phyloP scores from a whole-genome alignment of 2,329 filamentous ascomycete species.

The Cytospora schulzeri region DNA sequence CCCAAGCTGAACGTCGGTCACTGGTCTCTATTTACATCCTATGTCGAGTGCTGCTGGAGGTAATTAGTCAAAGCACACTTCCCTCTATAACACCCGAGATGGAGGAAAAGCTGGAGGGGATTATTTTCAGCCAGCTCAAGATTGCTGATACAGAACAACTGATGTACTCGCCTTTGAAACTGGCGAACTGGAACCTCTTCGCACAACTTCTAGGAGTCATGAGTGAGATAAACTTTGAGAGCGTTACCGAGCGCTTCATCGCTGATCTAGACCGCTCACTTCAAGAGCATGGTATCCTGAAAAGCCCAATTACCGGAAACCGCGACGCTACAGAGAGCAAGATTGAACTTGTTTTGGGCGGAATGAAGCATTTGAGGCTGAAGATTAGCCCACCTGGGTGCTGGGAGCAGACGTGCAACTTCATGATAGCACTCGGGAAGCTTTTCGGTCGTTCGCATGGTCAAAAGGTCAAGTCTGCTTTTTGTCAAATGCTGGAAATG shows the following conservation, averaged over 20 bases:
- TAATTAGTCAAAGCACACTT: conserved; percentile 87
- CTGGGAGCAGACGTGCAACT: conserved; percentile 88
- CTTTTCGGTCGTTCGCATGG: conserved; percentile 86
- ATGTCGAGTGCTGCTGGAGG: conserved; percentile 89
- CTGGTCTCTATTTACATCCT: conserved; percentile 95
- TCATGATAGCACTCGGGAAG: conserved; percentile 77
- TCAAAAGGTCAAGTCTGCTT: conserved; percentile 87
- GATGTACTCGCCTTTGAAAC: conserved; percentile 74
- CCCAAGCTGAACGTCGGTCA: conserved; percentile 83
- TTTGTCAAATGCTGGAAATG: conserved; percentile 88
- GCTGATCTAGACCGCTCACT: conserved; percentile 78
- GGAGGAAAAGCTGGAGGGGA: conserved; percentile 90
- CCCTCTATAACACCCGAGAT: conserved; percentile 84
- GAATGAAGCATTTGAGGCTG: conserved; percentile 87
- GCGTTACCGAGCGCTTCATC: conserved; percentile 80
- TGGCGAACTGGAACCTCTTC: conserved; percentile 96
- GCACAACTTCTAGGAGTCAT: conserved; percentile 92
- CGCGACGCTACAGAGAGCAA: conserved; percentile 75
- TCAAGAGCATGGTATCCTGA: conserved; percentile 69
- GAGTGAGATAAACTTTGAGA: conserved; percentile 88
- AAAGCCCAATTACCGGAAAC: conserved; percentile 59
- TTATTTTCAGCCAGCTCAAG: conserved; percentile 95
- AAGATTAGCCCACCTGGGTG: conserved; percentile 71
- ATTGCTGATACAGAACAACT: conserved; percentile 83
- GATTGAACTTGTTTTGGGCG: conserved; percentile 83